Conservation (phyloP, 2,329 filamentous ascomycete genomes). For the Talaromyces marneffei region DNA sequence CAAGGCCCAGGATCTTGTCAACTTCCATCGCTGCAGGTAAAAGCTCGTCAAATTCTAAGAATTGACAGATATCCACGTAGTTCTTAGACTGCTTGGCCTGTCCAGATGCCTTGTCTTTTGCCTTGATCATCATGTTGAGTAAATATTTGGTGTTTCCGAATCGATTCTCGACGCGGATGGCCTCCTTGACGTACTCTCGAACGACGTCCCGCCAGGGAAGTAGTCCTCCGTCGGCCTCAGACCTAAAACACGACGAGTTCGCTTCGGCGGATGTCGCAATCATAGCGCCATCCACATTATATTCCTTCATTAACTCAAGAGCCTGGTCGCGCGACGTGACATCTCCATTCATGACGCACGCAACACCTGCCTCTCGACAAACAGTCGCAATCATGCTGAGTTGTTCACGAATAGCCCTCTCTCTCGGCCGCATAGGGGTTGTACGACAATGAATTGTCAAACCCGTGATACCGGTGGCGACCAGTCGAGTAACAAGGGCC, state of each 20-base stretch:
- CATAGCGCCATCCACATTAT: conserved; percentile 90
- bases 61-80: conserved; percentile 63
- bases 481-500: conserved; percentile 68
- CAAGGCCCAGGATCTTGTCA: conserved; percentile 52
- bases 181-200: conserved; percentile 64
- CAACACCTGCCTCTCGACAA: conserved; percentile 78
- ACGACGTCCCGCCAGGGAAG: conserved; percentile 72
- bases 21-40: conserved; percentile 57
- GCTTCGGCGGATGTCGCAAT: conserved; percentile 89
- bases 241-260: conserved; percentile 82
- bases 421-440: conserved; percentile 86
- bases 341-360: conserved; percentile 94
- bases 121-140: conserved; percentile 77
- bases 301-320: conserved; percentile 65
- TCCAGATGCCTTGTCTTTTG: conserved; percentile 62
- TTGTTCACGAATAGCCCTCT: conserved; percentile 79
- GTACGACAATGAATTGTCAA: conserved; percentile 94
- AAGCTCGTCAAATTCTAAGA: conserved; percentile 60
- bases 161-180: conserved; percentile 74
- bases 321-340: conserved; percentile 71
- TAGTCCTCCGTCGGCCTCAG: conserved; percentile 61
- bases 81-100: conserved; percentile 60
- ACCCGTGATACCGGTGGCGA: conserved; percentile 82
- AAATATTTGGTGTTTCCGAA: conserved; percentile 92
- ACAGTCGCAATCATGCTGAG: conserved; percentile 75